Conservation (phyloP, 306 rosid genomes). For the Neltuma alba region DNA sequence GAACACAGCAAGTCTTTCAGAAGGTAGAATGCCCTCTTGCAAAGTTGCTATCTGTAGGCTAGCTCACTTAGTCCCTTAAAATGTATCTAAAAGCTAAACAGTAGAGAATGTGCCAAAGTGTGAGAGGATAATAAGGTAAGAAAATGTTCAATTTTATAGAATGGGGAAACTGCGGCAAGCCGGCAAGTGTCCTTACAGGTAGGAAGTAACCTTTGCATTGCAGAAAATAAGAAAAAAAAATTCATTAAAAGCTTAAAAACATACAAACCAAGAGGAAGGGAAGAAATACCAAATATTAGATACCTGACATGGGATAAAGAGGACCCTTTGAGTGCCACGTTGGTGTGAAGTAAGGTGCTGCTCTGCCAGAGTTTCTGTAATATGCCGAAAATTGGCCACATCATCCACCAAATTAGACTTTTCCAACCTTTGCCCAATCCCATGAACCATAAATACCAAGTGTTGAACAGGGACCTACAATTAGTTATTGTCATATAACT, state of each 20-base stretch:
- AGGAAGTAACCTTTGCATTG: neutral
- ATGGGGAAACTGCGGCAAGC: conserved; percentile 20
- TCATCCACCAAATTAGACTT: conserved; percentile 98
- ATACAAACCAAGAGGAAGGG: neutral
- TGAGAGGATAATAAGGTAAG: conserved; percentile 13
- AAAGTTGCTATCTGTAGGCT: neutral
- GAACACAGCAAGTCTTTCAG: neutral
- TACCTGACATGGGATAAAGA: conserved; percentile 98
- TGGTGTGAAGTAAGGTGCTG: conserved; percentile 83
- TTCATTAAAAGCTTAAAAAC: conserved; percentile 22
- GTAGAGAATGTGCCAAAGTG: neutral
- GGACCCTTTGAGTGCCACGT: conserved; percentile 84
- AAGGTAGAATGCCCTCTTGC: neutral
- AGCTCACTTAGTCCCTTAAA: neutral
- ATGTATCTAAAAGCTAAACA: neutral
- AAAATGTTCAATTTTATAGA: conserved; percentile 13
- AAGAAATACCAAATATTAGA: neutral
- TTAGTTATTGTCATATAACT: conserved; percentile 26
- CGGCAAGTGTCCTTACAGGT: neutral
- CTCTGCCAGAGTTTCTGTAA: conserved; percentile 85
- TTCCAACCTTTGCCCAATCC: conserved; percentile 99
- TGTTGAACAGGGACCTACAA: conserved; percentile 95
- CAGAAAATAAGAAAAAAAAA: neutral
- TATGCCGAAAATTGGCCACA: conserved; percentile 76
- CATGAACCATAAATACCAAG: conserved; percentile 99